Evolutionary conservation across 441 rosid genomes (phyloP).

Genomic region (Melastoma candidum): DNA sequence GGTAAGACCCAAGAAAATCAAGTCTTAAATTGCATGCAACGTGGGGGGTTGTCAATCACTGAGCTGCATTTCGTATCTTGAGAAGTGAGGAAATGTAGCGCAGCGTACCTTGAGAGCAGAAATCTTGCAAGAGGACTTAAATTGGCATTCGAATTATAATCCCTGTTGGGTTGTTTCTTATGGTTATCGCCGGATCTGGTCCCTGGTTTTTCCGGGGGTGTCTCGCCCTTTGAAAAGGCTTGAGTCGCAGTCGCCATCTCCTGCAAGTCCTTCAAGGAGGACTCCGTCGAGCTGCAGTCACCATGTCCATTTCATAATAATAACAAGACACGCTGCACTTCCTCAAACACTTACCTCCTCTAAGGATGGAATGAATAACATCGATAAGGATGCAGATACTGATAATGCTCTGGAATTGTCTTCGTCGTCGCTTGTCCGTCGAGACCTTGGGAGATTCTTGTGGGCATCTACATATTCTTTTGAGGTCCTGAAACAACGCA

Average conservation of each 20-base stretch:
- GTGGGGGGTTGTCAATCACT: no score
- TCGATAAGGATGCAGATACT: conserved; percentile 54
- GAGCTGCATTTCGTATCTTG: no score
- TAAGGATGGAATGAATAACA: conserved; percentile 71
- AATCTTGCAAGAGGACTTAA: conserved; percentile 91
- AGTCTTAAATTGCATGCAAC: no score
- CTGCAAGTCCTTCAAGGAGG: conserved; percentile 63
- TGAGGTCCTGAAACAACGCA: conserved; percentile 36
- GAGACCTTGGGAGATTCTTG: conserved; percentile 40
- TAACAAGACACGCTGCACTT: no score
- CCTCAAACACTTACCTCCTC: conserved; percentile 51
- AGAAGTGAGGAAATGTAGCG: no score
- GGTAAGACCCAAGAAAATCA: conserved; percentile 2
- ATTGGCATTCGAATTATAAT: conserved; percentile 52
- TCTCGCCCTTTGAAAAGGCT: conserved; percentile 36
- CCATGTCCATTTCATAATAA: background rate
- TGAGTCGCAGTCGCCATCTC: conserved; percentile 31
- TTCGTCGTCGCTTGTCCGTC: conserved; percentile 48
- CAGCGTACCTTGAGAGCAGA: conserved; percentile 86
- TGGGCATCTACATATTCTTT: conserved; percentile 44
- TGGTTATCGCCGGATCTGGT: conserved; percentile 28
- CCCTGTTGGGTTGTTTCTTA: conserved; percentile 68
- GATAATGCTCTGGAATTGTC: conserved; percentile 53
- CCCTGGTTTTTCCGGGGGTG: conserved; percentile 25
- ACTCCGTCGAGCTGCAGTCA: conserved; percentile 73